Conservation (phyloP, 108 stramenopile genomes). For the Nitzschia inconspicua region DNA sequence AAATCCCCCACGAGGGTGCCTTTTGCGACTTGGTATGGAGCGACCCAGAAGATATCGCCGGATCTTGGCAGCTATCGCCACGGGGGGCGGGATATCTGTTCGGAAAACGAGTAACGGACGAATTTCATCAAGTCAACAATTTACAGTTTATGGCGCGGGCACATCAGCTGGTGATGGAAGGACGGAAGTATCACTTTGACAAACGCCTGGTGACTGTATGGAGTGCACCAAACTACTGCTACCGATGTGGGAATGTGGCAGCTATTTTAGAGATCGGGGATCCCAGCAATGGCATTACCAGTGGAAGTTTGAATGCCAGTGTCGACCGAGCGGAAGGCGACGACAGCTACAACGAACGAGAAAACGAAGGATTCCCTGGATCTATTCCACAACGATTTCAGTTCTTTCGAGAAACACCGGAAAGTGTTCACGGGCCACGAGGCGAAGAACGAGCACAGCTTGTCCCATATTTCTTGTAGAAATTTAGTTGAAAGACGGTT, state of each 20-base stretch:
- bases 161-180: conserved; percentile 98
- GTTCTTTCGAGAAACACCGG: conserved; percentile 81
- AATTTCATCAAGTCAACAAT: conserved; percentile 90
- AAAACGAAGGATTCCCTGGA: conserved; percentile 38
- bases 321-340: conserved; percentile 20
- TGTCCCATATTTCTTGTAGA: conserved; percentile 90
- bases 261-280: conserved; percentile 83
- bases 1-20: conserved; percentile 99
- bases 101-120: conserved; percentile 87
- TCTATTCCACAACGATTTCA: conserved; percentile 73
- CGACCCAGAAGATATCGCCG: conserved; percentile 96
- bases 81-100: conserved; percentile 94
- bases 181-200: conserved; percentile 84
- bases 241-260: conserved; percentile 97
- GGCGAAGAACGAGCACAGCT: conserved; percentile 83
- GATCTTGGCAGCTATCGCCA: conserved; percentile 60
- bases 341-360: not conserved
- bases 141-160: conserved; percentile 91
- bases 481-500: no score
- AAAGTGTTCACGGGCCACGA: conserved; percentile 79
- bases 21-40: conserved; percentile 99
- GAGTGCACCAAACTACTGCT: conserved; percentile 97
- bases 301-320: not conserved
- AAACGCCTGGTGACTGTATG: conserved; percentile 89
- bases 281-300: conserved; percentile 23